phyloP scores from a whole-genome alignment of 441 rosid species.

The Flueggea neowawraea region DNA sequence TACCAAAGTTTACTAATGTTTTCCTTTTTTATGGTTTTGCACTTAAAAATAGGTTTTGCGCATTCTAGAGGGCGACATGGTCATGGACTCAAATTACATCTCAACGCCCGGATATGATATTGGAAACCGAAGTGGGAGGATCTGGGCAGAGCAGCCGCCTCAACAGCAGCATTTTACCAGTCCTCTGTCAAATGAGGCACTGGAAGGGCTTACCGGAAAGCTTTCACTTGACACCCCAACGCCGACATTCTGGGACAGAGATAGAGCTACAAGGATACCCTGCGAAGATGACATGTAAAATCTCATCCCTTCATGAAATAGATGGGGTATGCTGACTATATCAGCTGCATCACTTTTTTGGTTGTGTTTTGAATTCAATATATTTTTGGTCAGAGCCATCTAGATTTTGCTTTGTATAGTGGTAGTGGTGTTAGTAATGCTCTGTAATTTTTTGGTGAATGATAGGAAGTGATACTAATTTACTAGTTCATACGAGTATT shows the following conservation, averaged over 20 bases:
- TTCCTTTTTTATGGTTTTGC: neutral
- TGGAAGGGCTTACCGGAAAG: constrained; percentile 62
- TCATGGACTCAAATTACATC: constrained; percentile 56
- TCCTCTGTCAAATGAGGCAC: constrained; percentile 37
- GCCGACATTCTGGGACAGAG: constrained; percentile 37
- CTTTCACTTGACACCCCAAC: constrained; percentile 44
- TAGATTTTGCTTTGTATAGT: constrained; percentile 39
- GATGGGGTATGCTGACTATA: constrained; percentile 7
- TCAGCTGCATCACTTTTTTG: constrained; percentile 5
- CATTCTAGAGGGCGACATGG: constrained; percentile 88
- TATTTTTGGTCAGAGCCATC: constrained; percentile 19
- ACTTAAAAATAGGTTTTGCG: constrained; percentile 65
- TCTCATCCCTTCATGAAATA: neutral
- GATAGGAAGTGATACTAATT: constrained; percentile 17
- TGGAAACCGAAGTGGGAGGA: constrained; percentile 80
- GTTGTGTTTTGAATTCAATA: neutral
- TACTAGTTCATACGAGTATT: constrained; percentile 2
- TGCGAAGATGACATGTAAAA: constrained; percentile 29
- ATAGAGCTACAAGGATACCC: constrained; percentile 39
- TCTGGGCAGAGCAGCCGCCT: constrained; percentile 50
- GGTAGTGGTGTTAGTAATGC: constrained; percentile 22
- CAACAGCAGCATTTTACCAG: constrained; percentile 40
- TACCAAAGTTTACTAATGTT: neutral
- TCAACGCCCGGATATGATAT: constrained; percentile 76
- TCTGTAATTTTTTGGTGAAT: constrained; percentile 30